phyloP scores from a whole-genome alignment of 2,329 filamentous ascomycete genomes.

The Coniosporium tulheliwenetii region DNA sequence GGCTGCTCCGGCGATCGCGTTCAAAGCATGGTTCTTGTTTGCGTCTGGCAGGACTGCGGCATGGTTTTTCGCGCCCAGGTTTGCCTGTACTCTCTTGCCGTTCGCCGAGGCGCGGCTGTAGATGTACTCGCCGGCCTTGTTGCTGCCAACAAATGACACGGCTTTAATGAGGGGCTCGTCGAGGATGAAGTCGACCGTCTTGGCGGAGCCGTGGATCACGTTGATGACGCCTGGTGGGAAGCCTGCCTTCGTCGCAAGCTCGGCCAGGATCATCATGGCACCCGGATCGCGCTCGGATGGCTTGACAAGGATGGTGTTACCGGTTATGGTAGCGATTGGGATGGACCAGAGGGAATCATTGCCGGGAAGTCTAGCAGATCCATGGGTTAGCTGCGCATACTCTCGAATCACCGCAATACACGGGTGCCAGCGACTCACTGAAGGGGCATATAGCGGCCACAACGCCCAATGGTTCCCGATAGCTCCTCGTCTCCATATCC shows the following conservation, averaged over 20 bases:
- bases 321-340: slow-evolving; percentile 67
- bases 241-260: slow-evolving; percentile 64
- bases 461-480: slow-evolving; percentile 67
- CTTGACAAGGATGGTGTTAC: slow-evolving; percentile 75
- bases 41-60: slow-evolving; percentile 70
- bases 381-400: slow-evolving; percentile 10
- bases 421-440: slow-evolving; percentile 35
- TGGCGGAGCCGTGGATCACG: slow-evolving; percentile 65
- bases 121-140: slow-evolving; percentile 82
- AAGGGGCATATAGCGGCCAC: slow-evolving; percentile 78
- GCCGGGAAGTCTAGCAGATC: slow-evolving; percentile 57
- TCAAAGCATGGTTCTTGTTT: slow-evolving; percentile 82
- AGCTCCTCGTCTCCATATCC: slow-evolving; percentile 79
- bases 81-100: slow-evolving; percentile 78
- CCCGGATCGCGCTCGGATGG: slow-evolving; percentile 76
- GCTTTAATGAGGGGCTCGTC: slow-evolving; percentile 78
- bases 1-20: slow-evolving; percentile 68
- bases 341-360: slow-evolving; percentile 93
- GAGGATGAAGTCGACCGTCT: slow-evolving; percentile 73
- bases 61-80: slow-evolving; percentile 80
- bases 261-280: slow-evolving; percentile 71
- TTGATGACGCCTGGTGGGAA: slow-evolving; percentile 74
- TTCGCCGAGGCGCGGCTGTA: slow-evolving; percentile 64
- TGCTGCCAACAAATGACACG: slow-evolving; percentile 72
- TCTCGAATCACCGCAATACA: not conserved